Conservation (phyloP, 164 flowering plant genomes). For the Nymphaea colorata region DNA sequence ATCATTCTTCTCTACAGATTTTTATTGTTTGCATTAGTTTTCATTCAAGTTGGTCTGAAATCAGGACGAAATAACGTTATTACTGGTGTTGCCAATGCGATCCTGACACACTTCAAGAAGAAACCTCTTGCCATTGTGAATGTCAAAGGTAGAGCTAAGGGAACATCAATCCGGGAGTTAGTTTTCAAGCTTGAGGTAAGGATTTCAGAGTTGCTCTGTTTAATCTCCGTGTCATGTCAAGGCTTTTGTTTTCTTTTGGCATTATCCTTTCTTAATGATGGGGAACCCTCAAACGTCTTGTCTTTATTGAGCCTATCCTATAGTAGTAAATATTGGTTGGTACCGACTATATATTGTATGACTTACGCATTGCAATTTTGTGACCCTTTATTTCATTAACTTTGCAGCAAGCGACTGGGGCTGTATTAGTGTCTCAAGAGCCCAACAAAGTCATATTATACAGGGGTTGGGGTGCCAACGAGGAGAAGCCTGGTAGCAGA, state of each 20-base stretch:
- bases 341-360: no score
- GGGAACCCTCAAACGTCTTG: background rate
- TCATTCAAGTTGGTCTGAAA: background rate
- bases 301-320: no score
- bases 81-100: conserved; percentile 73
- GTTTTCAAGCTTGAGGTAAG: conserved; percentile 65
- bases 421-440: conserved; percentile 80
- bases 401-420: conserved; percentile 81
- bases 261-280: background rate
- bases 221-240: background rate
- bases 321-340: no score
- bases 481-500: conserved; percentile 14
- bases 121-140: conserved; percentile 85
- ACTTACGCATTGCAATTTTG: background rate
- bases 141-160: conserved; percentile 93
- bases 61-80: conserved; percentile 70
- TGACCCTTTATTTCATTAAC: background rate
- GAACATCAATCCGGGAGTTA: conserved; percentile 77
- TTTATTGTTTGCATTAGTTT: background rate
- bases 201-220: background rate
- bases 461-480: conserved; percentile 73
- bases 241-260: background rate
- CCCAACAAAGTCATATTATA: conserved; percentile 84
- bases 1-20: background rate
- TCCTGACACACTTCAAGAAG: conserved; percentile 65